These are phyloP conservation scores for Calonectria pseudoreteaudii DNA, from an alignment of 2,329 filamentous ascomycete species.

Conservation along the genomic window DNA sequence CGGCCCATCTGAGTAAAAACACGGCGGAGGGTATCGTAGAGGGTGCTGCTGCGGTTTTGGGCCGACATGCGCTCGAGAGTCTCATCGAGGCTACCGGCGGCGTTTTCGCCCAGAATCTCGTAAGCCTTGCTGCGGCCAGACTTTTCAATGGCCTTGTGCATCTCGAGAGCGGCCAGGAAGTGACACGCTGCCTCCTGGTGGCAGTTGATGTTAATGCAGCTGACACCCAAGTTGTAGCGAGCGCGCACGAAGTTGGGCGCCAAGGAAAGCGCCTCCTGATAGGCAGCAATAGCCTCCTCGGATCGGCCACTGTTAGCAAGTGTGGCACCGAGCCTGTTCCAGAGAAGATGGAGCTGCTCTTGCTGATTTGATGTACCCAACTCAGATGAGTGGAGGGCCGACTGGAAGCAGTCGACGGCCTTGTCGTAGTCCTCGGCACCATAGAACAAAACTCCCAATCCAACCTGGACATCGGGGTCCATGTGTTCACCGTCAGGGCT, in stretches of 20 bases:
- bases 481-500: constrained; percentile 94
- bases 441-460: constrained; percentile 96
- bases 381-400: constrained; percentile 88
- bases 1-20: constrained; percentile 98
- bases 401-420: constrained; percentile 97
- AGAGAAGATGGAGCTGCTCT: constrained; percentile 91
- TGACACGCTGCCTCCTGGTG: constrained; percentile 94
- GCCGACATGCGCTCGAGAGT: constrained; percentile 88
- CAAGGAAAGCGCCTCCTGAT: constrained; percentile 89
- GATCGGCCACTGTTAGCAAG: constrained; percentile 93
- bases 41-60: constrained; percentile 96
- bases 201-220: constrained; percentile 97
- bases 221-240: constrained; percentile 95
- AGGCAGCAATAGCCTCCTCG: constrained; percentile 96
- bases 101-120: constrained; percentile 77
- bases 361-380: constrained; percentile 85
- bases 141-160: constrained; percentile 94
- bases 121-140: constrained; percentile 85
- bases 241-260: constrained; percentile 97
- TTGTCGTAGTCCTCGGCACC: constrained; percentile 98
- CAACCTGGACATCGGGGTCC: constrained; percentile 98
- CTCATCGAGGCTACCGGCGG: constrained; percentile 65
- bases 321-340: constrained; percentile 96
- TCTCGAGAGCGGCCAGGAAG: constrained; percentile 88
- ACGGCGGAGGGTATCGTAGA: constrained; percentile 92